Evolutionary conservation across 73 alveolate genomes (phyloP).

Genomic region (Paraurostyla sp.): DNA sequence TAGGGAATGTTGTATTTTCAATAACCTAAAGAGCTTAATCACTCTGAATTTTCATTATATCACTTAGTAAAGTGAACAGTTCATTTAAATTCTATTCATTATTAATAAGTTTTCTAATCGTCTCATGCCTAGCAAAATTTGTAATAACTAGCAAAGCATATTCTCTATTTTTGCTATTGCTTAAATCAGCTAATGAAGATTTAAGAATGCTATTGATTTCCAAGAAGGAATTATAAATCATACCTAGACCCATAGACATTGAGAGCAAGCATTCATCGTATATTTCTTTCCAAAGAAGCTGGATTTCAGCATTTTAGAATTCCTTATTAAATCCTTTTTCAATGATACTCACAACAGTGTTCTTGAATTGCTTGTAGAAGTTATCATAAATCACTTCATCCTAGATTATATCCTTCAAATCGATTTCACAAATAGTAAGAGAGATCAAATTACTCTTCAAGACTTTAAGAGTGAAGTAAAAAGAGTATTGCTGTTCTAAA

Average conservation of each 20-base stretch:
- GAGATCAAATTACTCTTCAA: slow-evolving; percentile 63
- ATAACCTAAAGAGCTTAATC: slow-evolving; percentile 37
- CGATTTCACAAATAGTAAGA: slow-evolving; percentile 42
- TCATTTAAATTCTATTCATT: slow-evolving; percentile 37
- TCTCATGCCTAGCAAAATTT: slow-evolving; percentile 59
- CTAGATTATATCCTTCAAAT: slow-evolving; percentile 48
- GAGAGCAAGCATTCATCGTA: slow-evolving; percentile 43
- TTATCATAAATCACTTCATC: slow-evolving; percentile 22
- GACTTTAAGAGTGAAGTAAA: slow-evolving; percentile 63
- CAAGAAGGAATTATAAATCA: slow-evolving; percentile 46
- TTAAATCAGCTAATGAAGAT: slow-evolving; percentile 21
- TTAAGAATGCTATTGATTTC: slow-evolving; percentile 47
- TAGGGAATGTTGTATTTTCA: slow-evolving; percentile 13
- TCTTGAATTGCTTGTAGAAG: slow-evolving; percentile 51
- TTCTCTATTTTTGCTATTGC: slow-evolving; percentile 60
- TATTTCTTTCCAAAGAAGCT: slow-evolving; percentile 69
- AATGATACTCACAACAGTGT: slow-evolving; percentile 56
- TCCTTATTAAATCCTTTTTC: slow-evolving; percentile 64
- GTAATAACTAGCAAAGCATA: slow-evolving; percentile 49
- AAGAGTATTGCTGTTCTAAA: slow-evolving; percentile 55
- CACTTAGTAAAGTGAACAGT: slow-evolving; percentile 15
- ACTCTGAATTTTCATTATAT: slow-evolving; percentile 28
- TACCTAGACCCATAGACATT: slow-evolving; percentile 64
- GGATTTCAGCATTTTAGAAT: slow-evolving; percentile 30
- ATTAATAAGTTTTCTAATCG: slow-evolving; percentile 51